Percentiles rank a stretch among this genome's conserved stretches.
phyloP scores from a whole-genome alignment of 306 rosid species.

The Dalbergia cultrata region DNA sequence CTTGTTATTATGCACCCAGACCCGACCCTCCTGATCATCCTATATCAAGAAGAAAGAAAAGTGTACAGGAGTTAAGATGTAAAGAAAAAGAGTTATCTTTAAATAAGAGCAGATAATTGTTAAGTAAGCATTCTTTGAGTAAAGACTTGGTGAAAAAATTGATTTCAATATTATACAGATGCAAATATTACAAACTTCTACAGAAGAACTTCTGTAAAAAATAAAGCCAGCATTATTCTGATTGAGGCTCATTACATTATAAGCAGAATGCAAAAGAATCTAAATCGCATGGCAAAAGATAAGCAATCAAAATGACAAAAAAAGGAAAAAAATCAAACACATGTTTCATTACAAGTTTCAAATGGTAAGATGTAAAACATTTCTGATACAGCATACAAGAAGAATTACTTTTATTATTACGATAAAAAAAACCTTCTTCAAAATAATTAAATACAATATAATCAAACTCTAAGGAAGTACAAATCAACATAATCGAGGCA shows the following conservation, averaged over 20 bases:
- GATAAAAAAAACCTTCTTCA: conserved; percentile 1
- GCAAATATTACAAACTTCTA: background rate
- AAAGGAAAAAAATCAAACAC: background rate
- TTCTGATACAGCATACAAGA: background rate
- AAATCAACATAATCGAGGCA: background rate
- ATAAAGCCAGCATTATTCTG: background rate
- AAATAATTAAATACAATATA: background rate
- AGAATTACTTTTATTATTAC: background rate
- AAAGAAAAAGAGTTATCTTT: conserved; percentile 15
- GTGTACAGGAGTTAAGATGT: conserved; percentile 41
- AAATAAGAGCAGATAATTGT: conserved; percentile 13
- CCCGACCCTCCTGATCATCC: conserved; percentile 56
- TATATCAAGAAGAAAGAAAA: conserved; percentile 37
- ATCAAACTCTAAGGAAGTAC: conserved; percentile 5
- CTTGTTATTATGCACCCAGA: conserved; percentile 72
- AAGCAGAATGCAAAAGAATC: background rate
- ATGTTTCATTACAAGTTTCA: conserved; percentile 19
- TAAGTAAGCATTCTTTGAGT: background rate
- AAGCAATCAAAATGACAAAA: background rate
- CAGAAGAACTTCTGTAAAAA: conserved; percentile 6
- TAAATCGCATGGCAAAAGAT: conserved; percentile 4
- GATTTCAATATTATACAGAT: background rate
- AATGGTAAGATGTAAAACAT: background rate
- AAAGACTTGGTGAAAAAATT: background rate
- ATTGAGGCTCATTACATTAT: background rate